These are phyloP conservation scores for Crithidia sp. DNA, from an alignment of 208 protist genomes.

Conservation along the genomic window DNA sequence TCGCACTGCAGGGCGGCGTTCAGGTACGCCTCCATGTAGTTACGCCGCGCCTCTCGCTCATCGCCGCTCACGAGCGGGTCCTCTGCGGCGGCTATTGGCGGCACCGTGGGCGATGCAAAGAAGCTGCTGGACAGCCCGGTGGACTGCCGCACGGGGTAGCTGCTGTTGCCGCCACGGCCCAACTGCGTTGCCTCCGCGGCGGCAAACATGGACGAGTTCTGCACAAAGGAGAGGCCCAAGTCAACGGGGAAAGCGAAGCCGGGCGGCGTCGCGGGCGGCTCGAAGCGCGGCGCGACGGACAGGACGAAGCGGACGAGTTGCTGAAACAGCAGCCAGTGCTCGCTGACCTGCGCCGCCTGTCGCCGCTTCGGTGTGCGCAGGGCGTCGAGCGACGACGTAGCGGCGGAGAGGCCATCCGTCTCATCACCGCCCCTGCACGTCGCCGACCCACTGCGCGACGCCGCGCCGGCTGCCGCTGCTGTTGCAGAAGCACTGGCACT, in stretches of 20 bases:
- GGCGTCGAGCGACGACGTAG: constrained; percentile 23
- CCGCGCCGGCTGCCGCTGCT: neutral
- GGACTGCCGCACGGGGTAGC: neutral
- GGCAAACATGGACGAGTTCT: constrained; percentile 39
- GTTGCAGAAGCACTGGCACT: neutral
- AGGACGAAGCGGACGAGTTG: constrained; percentile 50
- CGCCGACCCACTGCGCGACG: no score
- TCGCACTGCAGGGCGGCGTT: constrained; percentile 30
- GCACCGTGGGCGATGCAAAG: neutral
- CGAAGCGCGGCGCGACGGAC: constrained; percentile 54
- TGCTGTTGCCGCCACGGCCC: neutral
- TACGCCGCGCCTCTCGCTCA: constrained; percentile 37
- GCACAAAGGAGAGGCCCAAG: constrained; percentile 33
- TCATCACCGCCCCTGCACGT: neutral
- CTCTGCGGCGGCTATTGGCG: neutral
- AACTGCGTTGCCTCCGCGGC: constrained; percentile 12
- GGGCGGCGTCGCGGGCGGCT: constrained; percentile 35
- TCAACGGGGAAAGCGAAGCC: constrained; percentile 33
- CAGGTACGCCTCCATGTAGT: constrained; percentile 59
- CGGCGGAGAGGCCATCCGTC: constrained; percentile 11
- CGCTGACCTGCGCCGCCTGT: constrained; percentile 43
- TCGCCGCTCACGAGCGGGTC: constrained; percentile 19
- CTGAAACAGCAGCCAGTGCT: constrained; percentile 44
- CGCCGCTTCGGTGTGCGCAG: constrained; percentile 22
- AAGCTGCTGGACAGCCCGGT: neutral